A percentile compares a stretch with the other conserved stretches of the same genome.
These are phyloP conservation scores for Trichoderma aggressivum DNA, from an alignment of 2,329 filamentous ascomycete genomes.

Conservation along the genomic window DNA sequence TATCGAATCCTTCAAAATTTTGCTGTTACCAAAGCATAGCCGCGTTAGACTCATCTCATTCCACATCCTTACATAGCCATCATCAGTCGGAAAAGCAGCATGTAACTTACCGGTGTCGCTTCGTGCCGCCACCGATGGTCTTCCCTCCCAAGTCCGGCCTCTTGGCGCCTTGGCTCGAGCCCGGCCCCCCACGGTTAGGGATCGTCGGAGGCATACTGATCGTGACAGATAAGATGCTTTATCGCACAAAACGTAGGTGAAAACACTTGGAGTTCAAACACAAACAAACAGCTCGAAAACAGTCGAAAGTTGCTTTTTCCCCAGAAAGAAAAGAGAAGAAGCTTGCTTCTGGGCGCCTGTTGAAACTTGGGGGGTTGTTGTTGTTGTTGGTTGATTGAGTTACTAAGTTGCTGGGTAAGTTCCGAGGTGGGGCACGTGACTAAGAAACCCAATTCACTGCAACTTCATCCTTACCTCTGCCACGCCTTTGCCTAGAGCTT, in stretches of 20 bases:
- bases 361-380: neutral
- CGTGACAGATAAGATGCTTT: neutral
- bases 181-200: neutral
- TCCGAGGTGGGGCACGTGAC: neutral
- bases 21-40: slow-evolving; percentile 34
- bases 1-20: slow-evolving; percentile 47
- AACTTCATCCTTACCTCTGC: neutral
- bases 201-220: neutral
- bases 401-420: neutral
- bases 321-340: neutral
- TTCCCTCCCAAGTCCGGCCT: neutral
- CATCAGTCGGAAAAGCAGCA: neutral
- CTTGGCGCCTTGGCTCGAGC: neutral
- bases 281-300: neutral
- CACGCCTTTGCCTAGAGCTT: neutral
- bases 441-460: neutral
- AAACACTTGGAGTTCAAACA: neutral
- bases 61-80: neutral
- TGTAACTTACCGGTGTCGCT: neutral
- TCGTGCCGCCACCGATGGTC: neutral
- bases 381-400: neutral
- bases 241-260: neutral
- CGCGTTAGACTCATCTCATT: neutral
- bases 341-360: neutral
- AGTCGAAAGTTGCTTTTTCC: neutral